Evolutionary conservation across 768 basidiomycete species (phyloP), one percentile per base, ranked within the genome.

Genomic region (Dendrothele bispora): DNA sequence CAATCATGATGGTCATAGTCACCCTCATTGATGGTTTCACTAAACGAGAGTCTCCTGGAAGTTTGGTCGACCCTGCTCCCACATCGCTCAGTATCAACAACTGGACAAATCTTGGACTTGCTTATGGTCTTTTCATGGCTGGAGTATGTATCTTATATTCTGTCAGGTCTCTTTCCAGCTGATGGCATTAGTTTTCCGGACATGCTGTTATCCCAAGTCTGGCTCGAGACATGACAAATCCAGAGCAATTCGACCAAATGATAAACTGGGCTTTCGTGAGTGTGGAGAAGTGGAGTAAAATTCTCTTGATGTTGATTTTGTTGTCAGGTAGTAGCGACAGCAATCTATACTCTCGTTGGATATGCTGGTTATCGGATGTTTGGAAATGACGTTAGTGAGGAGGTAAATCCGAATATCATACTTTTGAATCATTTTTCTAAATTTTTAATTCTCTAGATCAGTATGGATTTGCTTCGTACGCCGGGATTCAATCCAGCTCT

Each of bases 351-450:
- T n/a, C 51, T 86, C 10, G 84, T 93, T 24, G 92, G 88, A 4
- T 80, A 78, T 37, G 83, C 82, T 17, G 95, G 95, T 1, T 98
- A 97, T 57, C 64, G 90, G 17, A 98, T 98, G 95, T 94, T 92
- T 60, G 92, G 93, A 8, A 72, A 78, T 40, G 57, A 62, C 26
- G 91, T 95, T 40, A 83, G 82, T 56, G 90, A 89, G 49, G 91
- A 93, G 75, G 90, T 91, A 49, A 57, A 73, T 56, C 20, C 10
- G 15, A n/a, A 21, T 2, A 48, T 43, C 8, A 17, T 24, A 40
- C 14, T 5, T 17, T 10, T 7, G 27, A 18, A 29, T 18, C 24
- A 20, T 26, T n/a, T 37, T 27, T 39, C 28, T 41, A 21, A 39
- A 46, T 41, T 47, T 1, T 53, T 21, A 1, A n/a, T 50, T 7